These are phyloP conservation scores for Fusarium robinianum DNA, from an alignment of 2,329 filamentous ascomycete species.

Conservation along the genomic window DNA sequence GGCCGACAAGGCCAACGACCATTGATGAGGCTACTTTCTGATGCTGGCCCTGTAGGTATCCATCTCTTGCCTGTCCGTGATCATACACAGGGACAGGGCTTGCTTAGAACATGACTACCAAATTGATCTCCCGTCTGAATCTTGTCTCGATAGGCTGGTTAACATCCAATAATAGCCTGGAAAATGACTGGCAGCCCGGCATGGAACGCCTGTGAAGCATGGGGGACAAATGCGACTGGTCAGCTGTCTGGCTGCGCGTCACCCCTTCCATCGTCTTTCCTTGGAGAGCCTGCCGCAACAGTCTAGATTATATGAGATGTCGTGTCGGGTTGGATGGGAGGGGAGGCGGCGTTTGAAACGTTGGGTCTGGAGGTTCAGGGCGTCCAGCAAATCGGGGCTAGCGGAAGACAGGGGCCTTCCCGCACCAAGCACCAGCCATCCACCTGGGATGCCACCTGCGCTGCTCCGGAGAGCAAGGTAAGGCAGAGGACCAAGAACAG, in stretches of 20 bases:
- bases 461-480: constrained; percentile 10
- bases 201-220: no score
- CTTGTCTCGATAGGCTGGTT: no score
- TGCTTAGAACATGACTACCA: no score
- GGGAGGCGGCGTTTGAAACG: constrained; percentile 36
- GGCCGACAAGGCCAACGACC: constrained; percentile 16
- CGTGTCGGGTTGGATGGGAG: constrained; percentile 27
- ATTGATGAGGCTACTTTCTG: constrained; percentile 9
- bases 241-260: constrained; percentile 29
- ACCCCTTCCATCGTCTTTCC: constrained; percentile 8
- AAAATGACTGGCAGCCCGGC: no score
- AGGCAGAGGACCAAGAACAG: constrained; percentile 5
- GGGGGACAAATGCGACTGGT: constrained; percentile 25
- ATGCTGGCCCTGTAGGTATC: constrained; percentile 7
- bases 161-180: constrained; percentile 13
- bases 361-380: constrained; percentile 26
- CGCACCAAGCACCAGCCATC: constrained; percentile 22
- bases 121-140: no score
- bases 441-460: constrained; percentile 17
- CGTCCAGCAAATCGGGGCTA: constrained; percentile 27
- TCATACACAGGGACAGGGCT: no score
- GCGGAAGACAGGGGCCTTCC: constrained; percentile 18
- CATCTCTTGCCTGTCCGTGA: constrained; percentile 19
- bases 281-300: background rate
- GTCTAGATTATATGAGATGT: no score